phyloP scores from a whole-genome alignment of 1,139 yeast species.

The Suhomyces kunorum region DNA sequence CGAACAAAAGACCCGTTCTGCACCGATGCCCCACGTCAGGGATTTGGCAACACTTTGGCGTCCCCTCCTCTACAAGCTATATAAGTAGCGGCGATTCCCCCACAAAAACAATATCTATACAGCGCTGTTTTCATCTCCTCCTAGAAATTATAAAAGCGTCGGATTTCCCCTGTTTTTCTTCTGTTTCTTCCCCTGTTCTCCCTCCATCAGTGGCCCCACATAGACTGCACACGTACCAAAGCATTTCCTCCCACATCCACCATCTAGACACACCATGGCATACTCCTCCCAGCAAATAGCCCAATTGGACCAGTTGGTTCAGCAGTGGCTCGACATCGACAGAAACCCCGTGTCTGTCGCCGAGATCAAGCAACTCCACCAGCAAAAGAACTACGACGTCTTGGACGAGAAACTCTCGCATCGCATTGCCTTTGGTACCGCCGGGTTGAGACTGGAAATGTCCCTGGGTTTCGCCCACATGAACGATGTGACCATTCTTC shows the following conservation, averaged over 20 bases:
- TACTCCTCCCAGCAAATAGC: constrained; percentile 11
- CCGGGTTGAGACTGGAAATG: constrained; percentile 86
- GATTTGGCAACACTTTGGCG: too few relatives aligned
- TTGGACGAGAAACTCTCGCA: constrained; percentile 52
- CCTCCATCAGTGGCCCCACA: too few relatives aligned
- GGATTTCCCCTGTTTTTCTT: too few relatives aligned
- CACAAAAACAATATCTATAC: too few relatives aligned
- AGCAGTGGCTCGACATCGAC: constrained; percentile 44
- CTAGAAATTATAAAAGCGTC: too few relatives aligned
- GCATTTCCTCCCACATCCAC: neutral
- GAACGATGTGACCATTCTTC: constrained; percentile 87
- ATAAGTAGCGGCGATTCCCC: too few relatives aligned
- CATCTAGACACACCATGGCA: constrained; percentile 3
- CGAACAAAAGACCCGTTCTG: too few relatives aligned
- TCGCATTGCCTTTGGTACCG: constrained; percentile 87
- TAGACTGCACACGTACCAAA: too few relatives aligned
- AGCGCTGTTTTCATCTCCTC: too few relatives aligned
- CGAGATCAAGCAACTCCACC: constrained; percentile 55
- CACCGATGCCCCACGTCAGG: too few relatives aligned
- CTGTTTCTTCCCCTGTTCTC: too few relatives aligned
- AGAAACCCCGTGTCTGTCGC: constrained; percentile 53
- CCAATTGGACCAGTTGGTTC: constrained; percentile 37
- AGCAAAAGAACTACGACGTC: constrained; percentile 38
- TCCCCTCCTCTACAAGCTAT: too few relatives aligned
- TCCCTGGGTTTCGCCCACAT: constrained; percentile 86